These are phyloP conservation scores for Boletus fagicola DNA, from an alignment of 768 basidiomycete species.

Conservation along the genomic window DNA sequence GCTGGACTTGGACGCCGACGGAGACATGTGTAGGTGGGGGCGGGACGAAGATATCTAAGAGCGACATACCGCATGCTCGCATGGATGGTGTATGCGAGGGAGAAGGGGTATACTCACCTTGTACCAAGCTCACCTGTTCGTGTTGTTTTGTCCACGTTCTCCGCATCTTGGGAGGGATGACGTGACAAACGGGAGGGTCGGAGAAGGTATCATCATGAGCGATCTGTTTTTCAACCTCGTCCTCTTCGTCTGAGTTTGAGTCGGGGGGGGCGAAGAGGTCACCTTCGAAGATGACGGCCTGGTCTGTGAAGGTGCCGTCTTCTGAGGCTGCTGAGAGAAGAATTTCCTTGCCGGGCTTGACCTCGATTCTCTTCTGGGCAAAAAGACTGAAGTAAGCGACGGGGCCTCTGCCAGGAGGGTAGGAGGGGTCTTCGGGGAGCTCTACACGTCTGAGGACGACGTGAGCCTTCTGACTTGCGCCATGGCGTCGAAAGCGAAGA, in stretches of 20 bases:
- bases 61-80: slow-evolving; percentile 30
- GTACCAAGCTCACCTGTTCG: slow-evolving; percentile 41
- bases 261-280: slow-evolving; percentile 34
- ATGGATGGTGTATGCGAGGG: slow-evolving; percentile 12
- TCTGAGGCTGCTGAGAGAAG: slow-evolving; percentile 55
- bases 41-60: slow-evolving; percentile 27
- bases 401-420: slow-evolving; percentile 38
- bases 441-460: slow-evolving; percentile 63
- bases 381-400: slow-evolving; percentile 61
- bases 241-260: slow-evolving; percentile 37
- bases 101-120: slow-evolving; percentile 36
- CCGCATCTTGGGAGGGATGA: slow-evolving; percentile 64
- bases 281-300: slow-evolving; percentile 58
- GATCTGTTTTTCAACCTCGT: slow-evolving; percentile 41
- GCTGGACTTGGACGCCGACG: slow-evolving; percentile 46
- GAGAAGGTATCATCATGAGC: slow-evolving; percentile 42
- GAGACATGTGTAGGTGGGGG: slow-evolving; percentile 35
- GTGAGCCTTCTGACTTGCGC: slow-evolving; percentile 65
- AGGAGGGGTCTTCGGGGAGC: slow-evolving; percentile 43
- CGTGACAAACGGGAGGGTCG: slow-evolving; percentile 34
- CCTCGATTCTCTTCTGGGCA: slow-evolving; percentile 66
- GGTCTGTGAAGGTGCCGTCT: slow-evolving; percentile 54
- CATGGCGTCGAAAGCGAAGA: slow-evolving; percentile 66
- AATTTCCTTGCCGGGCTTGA: slow-evolving; percentile 70
- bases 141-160: slow-evolving; percentile 54